Conservation (phyloP, 371 early-diverging fungal species). For the Lichtheimia ramosa region DNA sequence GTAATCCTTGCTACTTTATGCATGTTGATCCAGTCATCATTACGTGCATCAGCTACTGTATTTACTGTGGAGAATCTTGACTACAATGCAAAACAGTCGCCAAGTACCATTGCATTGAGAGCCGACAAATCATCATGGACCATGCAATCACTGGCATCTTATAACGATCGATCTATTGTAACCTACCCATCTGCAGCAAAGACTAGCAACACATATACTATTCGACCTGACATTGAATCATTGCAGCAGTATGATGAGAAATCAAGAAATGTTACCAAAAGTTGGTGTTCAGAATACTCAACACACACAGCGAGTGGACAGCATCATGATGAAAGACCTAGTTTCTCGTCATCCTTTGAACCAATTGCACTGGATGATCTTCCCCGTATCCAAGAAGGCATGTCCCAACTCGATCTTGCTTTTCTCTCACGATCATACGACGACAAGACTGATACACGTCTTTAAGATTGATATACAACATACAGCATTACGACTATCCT, state of each 20-base stretch:
- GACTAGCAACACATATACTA: background rate
- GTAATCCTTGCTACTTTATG: conserved; percentile 12
- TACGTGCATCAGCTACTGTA: conserved; percentile 8
- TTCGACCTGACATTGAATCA: background rate
- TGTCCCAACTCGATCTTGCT: conserved; percentile 16
- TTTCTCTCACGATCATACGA: conserved; percentile 9
- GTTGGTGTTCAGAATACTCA: conserved; percentile 6
- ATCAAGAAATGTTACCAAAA: background rate
- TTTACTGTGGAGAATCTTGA: conserved; percentile 12
- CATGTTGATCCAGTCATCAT: conserved; percentile 5
- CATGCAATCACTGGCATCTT: background rate
- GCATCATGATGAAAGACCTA: background rate
- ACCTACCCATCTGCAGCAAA: conserved; percentile 6
- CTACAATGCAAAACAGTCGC: background rate
- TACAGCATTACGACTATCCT: background rate
- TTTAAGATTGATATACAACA: background rate
- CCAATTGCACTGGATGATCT: conserved; percentile 14
- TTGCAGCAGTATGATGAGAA: background rate
- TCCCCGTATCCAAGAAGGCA: conserved; percentile 22
- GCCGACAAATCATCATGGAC: background rate
- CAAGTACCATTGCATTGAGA: background rate
- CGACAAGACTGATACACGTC: background rate
- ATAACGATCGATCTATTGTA: conserved; percentile 3
- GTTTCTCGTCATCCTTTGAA: background rate
- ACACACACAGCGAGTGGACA: background rate